Base-by-base conservation (phyloP, 805 yeast species). In the Candida schatavii region DNA sequence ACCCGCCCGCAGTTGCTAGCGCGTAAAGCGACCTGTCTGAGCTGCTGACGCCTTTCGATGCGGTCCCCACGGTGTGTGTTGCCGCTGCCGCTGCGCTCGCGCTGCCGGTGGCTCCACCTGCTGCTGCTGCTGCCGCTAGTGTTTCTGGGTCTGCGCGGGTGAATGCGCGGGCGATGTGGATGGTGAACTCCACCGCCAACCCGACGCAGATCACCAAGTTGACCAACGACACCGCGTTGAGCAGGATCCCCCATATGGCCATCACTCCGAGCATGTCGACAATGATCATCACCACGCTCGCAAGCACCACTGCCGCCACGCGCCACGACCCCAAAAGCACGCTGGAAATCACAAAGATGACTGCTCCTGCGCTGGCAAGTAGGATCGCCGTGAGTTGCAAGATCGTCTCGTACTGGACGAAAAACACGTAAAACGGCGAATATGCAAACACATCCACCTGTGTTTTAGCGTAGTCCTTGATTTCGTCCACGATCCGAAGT, bases 121-220 rank as follows among this genome's bases (percentile, higher is more conserved):
- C n/a, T n/a, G n/a, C n/a, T n/a, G n/a, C n/a, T n/a, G n/a, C n/a
- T 38, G 46, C 51, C n/a, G 40, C 47, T 1, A 39, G 34, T 41
- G 47, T 31, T 43, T 46, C 58, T 40, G 48, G 7, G 10, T 23
- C 27, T 49, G 23, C 62, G 61, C 40, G 67, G 21, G 85, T 75
- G 60, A 81, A 91, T 1, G 93, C 88, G 43, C 93, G 71, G 1
- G 88, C 85, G 41, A 93, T 75, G 61, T 91, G 98, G 26, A 85
- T 78, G 45, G 96, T 88, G 57, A 91, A 93, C 62, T 93, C 99
- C 27, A 93, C 96, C 2, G 93, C 90, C 28, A 91, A 67, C 0
- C 99, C 99, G 2, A 85, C 81, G 59, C 97, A 91, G n/a, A 91
- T 91, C 27, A 93, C 75, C 42, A 91, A 72, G 52, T 91, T 91